Conservation (phyloP, 208 protist genomes). For the Wallacemonas sp. region DNA sequence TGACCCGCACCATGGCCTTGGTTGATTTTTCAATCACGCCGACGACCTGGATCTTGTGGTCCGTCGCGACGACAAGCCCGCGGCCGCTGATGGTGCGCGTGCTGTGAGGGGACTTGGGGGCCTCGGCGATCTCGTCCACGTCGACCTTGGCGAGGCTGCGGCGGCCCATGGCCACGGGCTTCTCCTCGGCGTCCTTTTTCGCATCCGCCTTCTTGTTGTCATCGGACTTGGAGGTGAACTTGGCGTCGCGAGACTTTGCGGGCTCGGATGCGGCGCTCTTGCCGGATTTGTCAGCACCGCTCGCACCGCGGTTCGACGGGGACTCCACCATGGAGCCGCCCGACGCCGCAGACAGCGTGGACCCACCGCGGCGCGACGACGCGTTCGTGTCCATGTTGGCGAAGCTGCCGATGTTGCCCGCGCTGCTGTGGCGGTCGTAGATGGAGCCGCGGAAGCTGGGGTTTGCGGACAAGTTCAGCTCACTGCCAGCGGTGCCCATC, state of each 20-base stretch:
- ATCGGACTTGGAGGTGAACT: constrained; percentile 4
- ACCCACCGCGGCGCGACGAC: not conserved
- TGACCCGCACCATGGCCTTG: constrained; percentile 16
- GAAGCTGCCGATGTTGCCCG: constrained; percentile 6
- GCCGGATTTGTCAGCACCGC: constrained; percentile 22
- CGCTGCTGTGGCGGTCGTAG: constrained; percentile 5
- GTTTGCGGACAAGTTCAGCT: constrained; percentile 20
- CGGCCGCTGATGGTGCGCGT: constrained; percentile 12
- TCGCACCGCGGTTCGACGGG: constrained; percentile 5
- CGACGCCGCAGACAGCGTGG: constrained; percentile 4
- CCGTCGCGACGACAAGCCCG: constrained; percentile 1
- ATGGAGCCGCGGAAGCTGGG: constrained; percentile 26
- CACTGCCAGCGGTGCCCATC: constrained; percentile 17
- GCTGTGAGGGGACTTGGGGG: constrained; percentile 15
- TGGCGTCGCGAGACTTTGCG: constrained; percentile 2
- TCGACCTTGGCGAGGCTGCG: not conserved
- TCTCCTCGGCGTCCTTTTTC: not conserved
- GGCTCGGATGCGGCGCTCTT: not conserved
- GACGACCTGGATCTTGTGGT: constrained; percentile 28
- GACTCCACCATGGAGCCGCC: constrained; percentile 2
- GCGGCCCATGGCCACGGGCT: not conserved
- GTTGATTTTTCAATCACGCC: constrained; percentile 24
- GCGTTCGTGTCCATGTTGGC: not conserved
- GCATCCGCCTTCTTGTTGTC: not conserved
- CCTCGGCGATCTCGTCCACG: not conserved